phyloP scores from a whole-genome alignment of 2,329 filamentous ascomycete genomes.

The Claviceps citrina region DNA sequence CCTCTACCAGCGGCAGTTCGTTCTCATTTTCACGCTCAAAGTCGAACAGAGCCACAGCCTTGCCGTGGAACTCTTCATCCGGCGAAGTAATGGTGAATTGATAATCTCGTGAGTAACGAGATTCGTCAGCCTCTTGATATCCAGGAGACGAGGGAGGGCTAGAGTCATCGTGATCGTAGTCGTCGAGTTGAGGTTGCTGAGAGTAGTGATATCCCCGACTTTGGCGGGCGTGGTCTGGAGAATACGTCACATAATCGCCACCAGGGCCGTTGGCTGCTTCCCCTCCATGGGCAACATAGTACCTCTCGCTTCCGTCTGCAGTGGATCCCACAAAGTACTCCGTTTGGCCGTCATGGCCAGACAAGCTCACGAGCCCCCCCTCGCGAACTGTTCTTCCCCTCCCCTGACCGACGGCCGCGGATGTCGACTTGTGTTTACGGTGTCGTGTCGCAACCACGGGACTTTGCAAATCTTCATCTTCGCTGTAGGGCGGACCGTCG shows the following conservation, averaged over 20 bases:
- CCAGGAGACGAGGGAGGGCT: constrained; percentile 44
- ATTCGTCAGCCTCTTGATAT: constrained; percentile 48
- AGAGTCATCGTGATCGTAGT: constrained; percentile 38
- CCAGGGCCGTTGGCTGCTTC: constrained; percentile 61
- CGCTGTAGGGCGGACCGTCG: constrained; percentile 83
- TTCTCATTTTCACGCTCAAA: constrained; percentile 95
- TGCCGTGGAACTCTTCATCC: constrained; percentile 95
- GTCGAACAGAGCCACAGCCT: constrained; percentile 87
- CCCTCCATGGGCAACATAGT: constrained; percentile 54
- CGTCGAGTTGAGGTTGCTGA: constrained; percentile 30
- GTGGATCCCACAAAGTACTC: constrained; percentile 53
- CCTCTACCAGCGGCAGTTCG: constrained; percentile 80
- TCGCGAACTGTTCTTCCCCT: constrained; percentile 32
- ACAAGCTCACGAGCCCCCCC: constrained; percentile 29
- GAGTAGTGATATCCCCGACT: constrained; percentile 30
- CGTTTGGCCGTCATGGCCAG: constrained; percentile 42
- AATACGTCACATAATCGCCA: constrained; percentile 69
- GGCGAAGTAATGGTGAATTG: constrained; percentile 90
- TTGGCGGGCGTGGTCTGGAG: constrained; percentile 45
- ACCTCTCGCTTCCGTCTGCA: constrained; percentile 57
- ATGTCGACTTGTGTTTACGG: constrained; percentile 66
- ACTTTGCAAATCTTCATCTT: constrained; percentile 88
- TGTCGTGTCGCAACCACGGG: constrained; percentile 76
- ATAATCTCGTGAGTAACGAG: constrained; percentile 78
- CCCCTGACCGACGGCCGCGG: constrained; percentile 28